Base-by-base conservation (phyloP, 345 rosid species). In the Mangifera indica region DNA sequence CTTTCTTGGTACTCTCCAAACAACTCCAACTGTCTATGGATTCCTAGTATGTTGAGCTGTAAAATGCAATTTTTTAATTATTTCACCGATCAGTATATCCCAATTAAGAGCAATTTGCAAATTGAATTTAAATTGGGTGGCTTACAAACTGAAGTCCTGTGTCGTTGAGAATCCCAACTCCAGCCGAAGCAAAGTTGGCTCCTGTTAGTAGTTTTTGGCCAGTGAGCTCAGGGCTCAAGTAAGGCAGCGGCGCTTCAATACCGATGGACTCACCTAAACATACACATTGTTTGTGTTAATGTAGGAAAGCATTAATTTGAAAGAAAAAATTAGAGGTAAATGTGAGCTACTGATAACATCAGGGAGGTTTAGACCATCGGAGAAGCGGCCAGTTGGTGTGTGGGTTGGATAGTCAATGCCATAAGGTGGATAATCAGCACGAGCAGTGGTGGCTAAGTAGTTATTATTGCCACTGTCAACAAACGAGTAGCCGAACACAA, bases 141-240 rank as follows among this genome's bases (percentile, higher is more conserved):
- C 97, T 75, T 87, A 89, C 98, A 69, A 91, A 91, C 62, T 91
- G 97, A 54, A 87, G 22, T 40, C 97, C 96, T 7, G 97, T 93
- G 76, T 93, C 98, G 71, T 91, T 88, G 66, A 91, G 91, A 73
- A 93, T 88, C 45, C 97, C 98, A 18, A 93, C 86, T 20, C 97
- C 97, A 40, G 98, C 97, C 0, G 97, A 93, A 62, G 97, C 98
- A 51, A 93, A 93, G 70, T 93, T 93, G 63, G 97, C 98, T 11
- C 97, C 96, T 1, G 80, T 56, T 54, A 91, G 83, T 18, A 93
- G 84, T 61, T 25, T 89, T 25, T 87, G 73, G 24, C 90, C 92
- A 8, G 4, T 63, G 53, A 93, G 86, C 66, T 79, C 76, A 6
- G 97, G 93, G 60, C 86, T 87, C 53, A 93, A 71, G 81, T 93